A percentile compares a stretch with the other conserved stretches of the same genome.
These are phyloP conservation scores for Saccharomycopsis selenospora DNA, from an alignment of 805 yeast species.

Conservation along the genomic window DNA sequence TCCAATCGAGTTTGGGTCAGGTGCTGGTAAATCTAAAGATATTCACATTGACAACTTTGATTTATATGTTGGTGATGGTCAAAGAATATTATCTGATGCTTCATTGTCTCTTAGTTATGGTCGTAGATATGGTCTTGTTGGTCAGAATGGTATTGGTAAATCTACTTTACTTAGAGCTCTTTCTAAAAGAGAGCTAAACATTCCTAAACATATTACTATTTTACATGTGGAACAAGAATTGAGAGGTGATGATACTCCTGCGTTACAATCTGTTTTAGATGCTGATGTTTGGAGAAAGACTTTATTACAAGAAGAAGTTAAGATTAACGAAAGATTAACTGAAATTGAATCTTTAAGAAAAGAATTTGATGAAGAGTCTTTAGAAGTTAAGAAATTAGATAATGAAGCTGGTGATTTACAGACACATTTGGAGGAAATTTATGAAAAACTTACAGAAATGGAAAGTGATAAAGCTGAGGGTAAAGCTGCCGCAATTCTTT, in stretches of 20 bases:
- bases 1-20: constrained; percentile 83
- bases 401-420: constrained; percentile 87
- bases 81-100: constrained; percentile 84
- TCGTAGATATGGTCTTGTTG: constrained; percentile 93
- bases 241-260: constrained; percentile 85
- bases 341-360: constrained; percentile 65
- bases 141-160: constrained; percentile 99
- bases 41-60: constrained; percentile 90
- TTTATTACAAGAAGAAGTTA: constrained; percentile 65
- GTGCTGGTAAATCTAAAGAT: constrained; percentile 96
- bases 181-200: constrained; percentile 85
- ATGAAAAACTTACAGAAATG: constrained; percentile 80
- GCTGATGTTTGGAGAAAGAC: constrained; percentile 99
- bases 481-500: constrained; percentile 88
- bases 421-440: constrained; percentile 66
- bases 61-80: constrained; percentile 91
- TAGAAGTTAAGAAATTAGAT: constrained; percentile 72
- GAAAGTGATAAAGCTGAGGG: constrained; percentile 97
- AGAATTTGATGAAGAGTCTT: constrained; percentile 69
- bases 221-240: constrained; percentile 97
- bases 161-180: constrained; percentile 87
- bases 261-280: constrained; percentile 92
- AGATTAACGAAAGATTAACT: constrained; percentile 62
- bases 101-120: constrained; percentile 84
- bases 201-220: constrained; percentile 93